Conservation (phyloP, 768 basidiomycete species). For the Mrakia gelida region DNA sequence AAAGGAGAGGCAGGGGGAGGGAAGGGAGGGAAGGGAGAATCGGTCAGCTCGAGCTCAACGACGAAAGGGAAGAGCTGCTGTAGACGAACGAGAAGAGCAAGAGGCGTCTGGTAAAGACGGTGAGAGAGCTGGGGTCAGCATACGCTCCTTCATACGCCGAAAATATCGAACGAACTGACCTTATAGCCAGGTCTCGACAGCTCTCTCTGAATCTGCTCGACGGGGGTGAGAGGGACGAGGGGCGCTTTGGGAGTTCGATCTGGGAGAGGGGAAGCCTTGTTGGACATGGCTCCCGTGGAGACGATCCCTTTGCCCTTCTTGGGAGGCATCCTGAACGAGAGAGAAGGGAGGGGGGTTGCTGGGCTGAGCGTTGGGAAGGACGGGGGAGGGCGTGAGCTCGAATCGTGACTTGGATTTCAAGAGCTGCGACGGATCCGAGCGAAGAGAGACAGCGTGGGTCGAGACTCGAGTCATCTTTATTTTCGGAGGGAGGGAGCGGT, state of each 20-base stretch:
- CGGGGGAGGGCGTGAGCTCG: not conserved
- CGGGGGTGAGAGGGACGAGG: conserved; percentile 27
- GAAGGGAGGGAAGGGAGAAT: not conserved
- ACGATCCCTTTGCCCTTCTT: conserved; percentile 30
- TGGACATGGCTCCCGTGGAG: conserved; percentile 27
- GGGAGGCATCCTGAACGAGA: conserved; percentile 18
- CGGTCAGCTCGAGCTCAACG: not conserved
- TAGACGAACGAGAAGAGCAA: conserved; percentile 26
- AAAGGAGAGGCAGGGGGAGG: not conserved
- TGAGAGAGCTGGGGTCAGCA: not conserved
- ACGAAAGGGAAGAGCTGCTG: not conserved
- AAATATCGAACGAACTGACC: not conserved
- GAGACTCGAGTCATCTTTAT: not conserved
- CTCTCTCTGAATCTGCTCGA: conserved; percentile 31
- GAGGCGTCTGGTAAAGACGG: not conserved
- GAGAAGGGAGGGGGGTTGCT: not conserved
- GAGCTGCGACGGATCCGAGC: not conserved
- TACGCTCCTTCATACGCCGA: not conserved
- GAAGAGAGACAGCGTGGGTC: not conserved
- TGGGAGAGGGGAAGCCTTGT: conserved; percentile 32
- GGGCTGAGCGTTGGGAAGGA: not conserved
- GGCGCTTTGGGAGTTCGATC: conserved; percentile 24
- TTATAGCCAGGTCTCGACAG: conserved; percentile 27
- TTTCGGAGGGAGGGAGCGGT: too few relatives aligned
- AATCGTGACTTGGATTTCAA: not conserved